Conservation (phyloP, 805 yeast genomes). For the Brettanomyces custersianus region DNA sequence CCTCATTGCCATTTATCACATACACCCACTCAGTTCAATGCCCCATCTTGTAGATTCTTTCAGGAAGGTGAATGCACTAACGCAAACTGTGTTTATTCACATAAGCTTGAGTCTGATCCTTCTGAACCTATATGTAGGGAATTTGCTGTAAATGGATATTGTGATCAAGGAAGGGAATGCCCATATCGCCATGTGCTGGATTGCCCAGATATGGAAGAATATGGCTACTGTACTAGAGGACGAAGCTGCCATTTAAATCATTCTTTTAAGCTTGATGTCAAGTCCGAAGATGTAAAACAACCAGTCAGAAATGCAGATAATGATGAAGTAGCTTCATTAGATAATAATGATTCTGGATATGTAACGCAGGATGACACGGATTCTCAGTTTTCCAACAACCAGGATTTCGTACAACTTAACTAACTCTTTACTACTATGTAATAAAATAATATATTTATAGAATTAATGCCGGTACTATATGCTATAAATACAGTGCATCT, state of each 20-base stretch:
- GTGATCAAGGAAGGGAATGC: constrained; percentile 53
- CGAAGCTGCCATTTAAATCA: constrained; percentile 47
- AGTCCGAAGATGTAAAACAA: background rate
- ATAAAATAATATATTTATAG: too few species aligned
- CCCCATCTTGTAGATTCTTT: constrained; percentile 49
- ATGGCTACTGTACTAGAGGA: constrained; percentile 49
- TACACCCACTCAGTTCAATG: constrained; percentile 46
- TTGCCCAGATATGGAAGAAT: constrained; percentile 65
- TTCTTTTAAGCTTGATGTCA: constrained; percentile 15
- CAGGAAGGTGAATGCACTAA: constrained; percentile 40
- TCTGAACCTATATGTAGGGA: constrained; percentile 42
- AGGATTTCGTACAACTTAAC: constrained; percentile 1
- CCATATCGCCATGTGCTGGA: constrained; percentile 46
- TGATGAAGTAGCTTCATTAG: constrained; percentile 16
- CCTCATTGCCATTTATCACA: constrained; percentile 50
- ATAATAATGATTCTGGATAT: constrained; percentile 3
- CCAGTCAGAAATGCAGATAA: constrained; percentile 22
- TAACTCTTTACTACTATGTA: too few species aligned
- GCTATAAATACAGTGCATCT: too few species aligned
- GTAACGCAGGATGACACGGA: constrained; percentile 2
- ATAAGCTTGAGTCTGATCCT: constrained; percentile 32
- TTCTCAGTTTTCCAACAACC: background rate
- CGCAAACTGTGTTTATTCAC: constrained; percentile 41
- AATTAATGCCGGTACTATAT: too few species aligned
- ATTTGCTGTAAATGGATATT: constrained; percentile 63